These are phyloP conservation scores for Suhomyces anneliseae DNA, from an alignment of 1,139 yeast genomes.

Conservation along the genomic window DNA sequence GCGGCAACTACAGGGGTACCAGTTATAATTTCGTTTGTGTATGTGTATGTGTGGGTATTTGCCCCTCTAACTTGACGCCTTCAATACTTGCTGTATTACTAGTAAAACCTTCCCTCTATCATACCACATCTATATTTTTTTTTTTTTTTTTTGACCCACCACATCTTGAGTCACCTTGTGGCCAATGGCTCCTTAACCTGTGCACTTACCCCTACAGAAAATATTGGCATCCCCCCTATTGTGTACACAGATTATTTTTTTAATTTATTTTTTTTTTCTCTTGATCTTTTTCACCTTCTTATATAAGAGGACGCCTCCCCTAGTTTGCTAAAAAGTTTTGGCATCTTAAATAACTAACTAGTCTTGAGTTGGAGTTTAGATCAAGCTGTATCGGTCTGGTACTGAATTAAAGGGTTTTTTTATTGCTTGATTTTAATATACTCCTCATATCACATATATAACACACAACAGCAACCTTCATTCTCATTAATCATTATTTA, in stretches of 20 bases:
- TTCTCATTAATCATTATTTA: no score
- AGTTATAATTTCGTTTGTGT: no score
- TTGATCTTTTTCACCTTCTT: neutral
- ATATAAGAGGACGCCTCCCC: constrained; percentile 8
- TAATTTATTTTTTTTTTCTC: constrained; percentile 3
- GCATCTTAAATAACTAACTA: neutral
- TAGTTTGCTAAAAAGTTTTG: neutral
- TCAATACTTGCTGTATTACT: no score
- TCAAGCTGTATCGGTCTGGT: neutral
- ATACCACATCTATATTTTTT: neutral
- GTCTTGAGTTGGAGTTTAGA: neutral
- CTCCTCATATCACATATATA: neutral
- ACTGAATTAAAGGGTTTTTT: neutral
- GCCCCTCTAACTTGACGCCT: no score
- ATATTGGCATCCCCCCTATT: constrained; percentile 6
- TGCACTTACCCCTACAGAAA: constrained; percentile 6
- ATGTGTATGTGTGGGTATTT: no score
- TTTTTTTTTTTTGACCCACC: neutral
- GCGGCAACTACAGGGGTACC: no score
- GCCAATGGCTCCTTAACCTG: constrained; percentile 1
- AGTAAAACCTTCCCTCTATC: neutral
- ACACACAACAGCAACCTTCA: no score
- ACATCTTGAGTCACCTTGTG: neutral
- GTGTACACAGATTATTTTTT: neutral
- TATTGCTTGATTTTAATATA: neutral